These are phyloP conservation scores for Shiraia bambusicola DNA, from an alignment of 2,329 filamentous ascomycete species.

Conservation along the genomic window DNA sequence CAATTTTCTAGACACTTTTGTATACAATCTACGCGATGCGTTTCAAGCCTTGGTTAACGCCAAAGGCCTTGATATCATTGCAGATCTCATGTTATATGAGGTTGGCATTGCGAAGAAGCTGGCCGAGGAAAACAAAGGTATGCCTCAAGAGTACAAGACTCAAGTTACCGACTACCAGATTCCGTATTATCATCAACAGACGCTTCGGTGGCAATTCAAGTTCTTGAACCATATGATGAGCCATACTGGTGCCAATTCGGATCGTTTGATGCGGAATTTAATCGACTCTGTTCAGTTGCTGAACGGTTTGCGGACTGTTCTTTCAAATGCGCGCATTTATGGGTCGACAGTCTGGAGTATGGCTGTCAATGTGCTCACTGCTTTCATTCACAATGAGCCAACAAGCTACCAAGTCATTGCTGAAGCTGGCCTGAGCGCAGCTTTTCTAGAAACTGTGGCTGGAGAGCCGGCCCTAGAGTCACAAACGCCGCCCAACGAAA, in stretches of 20 bases:
- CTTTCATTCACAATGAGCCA: conserved; percentile 97
- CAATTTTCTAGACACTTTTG: conserved; percentile 82
- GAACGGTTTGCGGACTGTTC: conserved; percentile 74
- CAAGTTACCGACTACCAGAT: conserved; percentile 89
- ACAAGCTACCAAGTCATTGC: conserved; percentile 96
- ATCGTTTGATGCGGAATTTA: conserved; percentile 85
- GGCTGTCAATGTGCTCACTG: conserved; percentile 85
- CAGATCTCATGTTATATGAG: conserved; percentile 80
- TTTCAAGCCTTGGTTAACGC: conserved; percentile 80
- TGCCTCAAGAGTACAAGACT: conserved; percentile 71
- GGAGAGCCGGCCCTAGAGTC: conserved; percentile 34
- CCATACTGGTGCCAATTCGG: conserved; percentile 78
- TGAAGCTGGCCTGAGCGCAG: conserved; percentile 86
- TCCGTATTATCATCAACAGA: conserved; percentile 90
- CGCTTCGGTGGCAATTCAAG: conserved; percentile 89
- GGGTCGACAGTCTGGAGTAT: conserved; percentile 96
- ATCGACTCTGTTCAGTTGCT: conserved; percentile 90
- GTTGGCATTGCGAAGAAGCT: conserved; percentile 69
- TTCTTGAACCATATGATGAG: conserved; percentile 95
- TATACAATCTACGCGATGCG: conserved; percentile 81
- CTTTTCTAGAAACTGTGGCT: conserved; percentile 79
- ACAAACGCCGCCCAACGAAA: conserved; percentile 15
- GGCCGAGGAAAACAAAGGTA: conserved; percentile 69
- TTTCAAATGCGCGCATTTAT: conserved; percentile 76
- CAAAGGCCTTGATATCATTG: conserved; percentile 84